Base-by-base conservation (phyloP, 2,329 filamentous ascomycete genomes). In the Hymenoscyphus infarciens region DNA sequence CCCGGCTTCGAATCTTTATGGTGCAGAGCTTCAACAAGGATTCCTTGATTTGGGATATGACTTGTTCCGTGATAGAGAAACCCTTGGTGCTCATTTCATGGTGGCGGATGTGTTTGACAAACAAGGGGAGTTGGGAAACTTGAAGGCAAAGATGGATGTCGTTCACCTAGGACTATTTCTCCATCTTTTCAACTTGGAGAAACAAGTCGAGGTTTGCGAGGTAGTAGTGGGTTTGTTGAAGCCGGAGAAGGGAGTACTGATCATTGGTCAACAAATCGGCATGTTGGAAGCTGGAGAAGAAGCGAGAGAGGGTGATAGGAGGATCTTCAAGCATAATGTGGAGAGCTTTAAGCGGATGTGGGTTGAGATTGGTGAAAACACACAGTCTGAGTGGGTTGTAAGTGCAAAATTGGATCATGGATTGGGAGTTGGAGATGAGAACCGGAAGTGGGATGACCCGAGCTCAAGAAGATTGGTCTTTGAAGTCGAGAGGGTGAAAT, bases 131-230 rank as follows among this genome's bases (percentile, higher is more conserved):
- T 63, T 79, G 35, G 71, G 71, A 15, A 61, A 74, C 45, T 64
- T 80, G 31, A 68, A 75, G 15, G 75, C 74, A 13, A 71, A 74
- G 22, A 70, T 78, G 2, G 75, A 80, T 61, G 73, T 80, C 16
- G 65, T 80, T 15, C 71, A 77, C 39, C 71, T 78, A 2, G 73
- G 74, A 0, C 75, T 76, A 0, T 78, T 81, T 68, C 75, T 80
- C 56, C 79, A 81, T 60, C 69, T 80, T 8, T 80, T 79, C 65
- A 70, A 72, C 39, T 77, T 71, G 67, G 74, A 77, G 1, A 69
- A 70, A 8, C 78, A 81, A 31, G 39, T 29, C 4, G 52, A 54
- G 13, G 59, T 59, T 22, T 62, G 62, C 29, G 59, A 64, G 54
- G 33, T 53, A 11, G 60, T 68, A 16, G 61, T 68, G 63, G 64